Evolutionary conservation across 257 asterid genomes (phyloP).

Genomic region (Solanum virginianum): DNA sequence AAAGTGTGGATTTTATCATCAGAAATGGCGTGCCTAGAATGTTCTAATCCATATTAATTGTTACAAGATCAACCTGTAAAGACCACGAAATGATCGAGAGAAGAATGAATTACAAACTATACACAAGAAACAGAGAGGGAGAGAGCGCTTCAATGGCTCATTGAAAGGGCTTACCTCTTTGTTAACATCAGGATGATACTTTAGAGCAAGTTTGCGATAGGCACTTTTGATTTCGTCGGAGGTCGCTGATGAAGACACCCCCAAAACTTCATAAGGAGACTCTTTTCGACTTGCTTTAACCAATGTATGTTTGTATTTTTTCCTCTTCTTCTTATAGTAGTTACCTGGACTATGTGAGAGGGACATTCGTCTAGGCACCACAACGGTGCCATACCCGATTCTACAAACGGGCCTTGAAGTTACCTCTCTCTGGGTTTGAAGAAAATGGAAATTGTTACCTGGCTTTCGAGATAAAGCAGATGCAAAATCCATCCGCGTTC

Average conservation of each 20-base stretch:
- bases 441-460: conserved; percentile 13
- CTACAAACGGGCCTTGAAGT: conserved; percentile 7
- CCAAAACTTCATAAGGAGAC: conserved; percentile 76
- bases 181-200: conserved; percentile 92
- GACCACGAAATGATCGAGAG: background rate
- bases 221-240: conserved; percentile 76
- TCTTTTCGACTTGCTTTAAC: conserved; percentile 53
- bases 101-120: background rate
- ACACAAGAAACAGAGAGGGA: background rate
- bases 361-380: background rate
- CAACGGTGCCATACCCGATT: conserved; percentile 23
- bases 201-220: conserved; percentile 79
- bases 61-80: background rate
- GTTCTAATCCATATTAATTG: background rate
- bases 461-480: conserved; percentile 11
- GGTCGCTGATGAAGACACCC: conserved; percentile 68
- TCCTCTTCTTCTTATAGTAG: conserved; percentile 7
- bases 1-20: background rate
- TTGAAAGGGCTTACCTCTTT: conserved; percentile 41
- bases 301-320: conserved; percentile 15
- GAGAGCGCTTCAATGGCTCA: background rate
- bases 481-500: conserved; percentile 33
- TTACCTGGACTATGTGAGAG: conserved; percentile 9
- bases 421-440: background rate
- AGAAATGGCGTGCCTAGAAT: background rate